These are phyloP conservation scores for Westerdykella ornata DNA, from an alignment of 2,329 filamentous ascomycete species.

Conservation along the genomic window DNA sequence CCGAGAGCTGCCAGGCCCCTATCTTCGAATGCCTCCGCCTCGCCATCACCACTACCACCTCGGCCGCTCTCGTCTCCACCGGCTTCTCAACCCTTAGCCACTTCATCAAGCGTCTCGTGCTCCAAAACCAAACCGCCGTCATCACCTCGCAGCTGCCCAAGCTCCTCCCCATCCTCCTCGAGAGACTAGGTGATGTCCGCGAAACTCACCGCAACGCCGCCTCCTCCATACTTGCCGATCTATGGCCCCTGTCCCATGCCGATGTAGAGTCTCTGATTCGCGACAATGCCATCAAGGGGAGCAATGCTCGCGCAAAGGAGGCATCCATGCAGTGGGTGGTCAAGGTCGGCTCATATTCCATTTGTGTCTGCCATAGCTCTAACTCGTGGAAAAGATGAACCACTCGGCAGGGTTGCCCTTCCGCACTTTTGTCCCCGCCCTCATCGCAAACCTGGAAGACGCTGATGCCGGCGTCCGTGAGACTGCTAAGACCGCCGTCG, in stretches of 20 bases:
- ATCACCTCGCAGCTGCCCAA: slow-evolving; percentile 61
- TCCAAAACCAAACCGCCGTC: slow-evolving; percentile 73
- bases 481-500: slow-evolving; percentile 71
- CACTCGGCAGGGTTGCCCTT: slow-evolving; percentile 73
- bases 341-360: slow-evolving; percentile 48
- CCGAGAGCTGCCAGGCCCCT: slow-evolving; percentile 61
- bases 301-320: slow-evolving; percentile 80
- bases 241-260: slow-evolving; percentile 61
- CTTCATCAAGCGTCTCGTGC: slow-evolving; percentile 74
- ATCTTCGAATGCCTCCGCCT: slow-evolving; percentile 77
- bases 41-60: slow-evolving; percentile 69
- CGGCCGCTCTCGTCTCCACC: slow-evolving; percentile 64
- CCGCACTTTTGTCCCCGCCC: slow-evolving; percentile 69
- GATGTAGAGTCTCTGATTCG: slow-evolving; percentile 78
- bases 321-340: slow-evolving; percentile 77
- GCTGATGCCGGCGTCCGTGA: slow-evolving; percentile 83
- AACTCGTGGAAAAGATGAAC: slow-evolving; percentile 57
- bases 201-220: slow-evolving; percentile 75
- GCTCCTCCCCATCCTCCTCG: slow-evolving; percentile 68
- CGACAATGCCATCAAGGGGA: slow-evolving; percentile 69
- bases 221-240: slow-evolving; percentile 66
- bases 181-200: slow-evolving; percentile 81
- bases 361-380: slow-evolving; percentile 3
- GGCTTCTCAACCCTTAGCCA: slow-evolving; percentile 86
- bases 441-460: slow-evolving; percentile 85